A percentile compares a stretch with the other conserved stretches of the same genome.
phyloP scores from a whole-genome alignment of 169 alveolate species.

The Babesia bigemina region DNA sequence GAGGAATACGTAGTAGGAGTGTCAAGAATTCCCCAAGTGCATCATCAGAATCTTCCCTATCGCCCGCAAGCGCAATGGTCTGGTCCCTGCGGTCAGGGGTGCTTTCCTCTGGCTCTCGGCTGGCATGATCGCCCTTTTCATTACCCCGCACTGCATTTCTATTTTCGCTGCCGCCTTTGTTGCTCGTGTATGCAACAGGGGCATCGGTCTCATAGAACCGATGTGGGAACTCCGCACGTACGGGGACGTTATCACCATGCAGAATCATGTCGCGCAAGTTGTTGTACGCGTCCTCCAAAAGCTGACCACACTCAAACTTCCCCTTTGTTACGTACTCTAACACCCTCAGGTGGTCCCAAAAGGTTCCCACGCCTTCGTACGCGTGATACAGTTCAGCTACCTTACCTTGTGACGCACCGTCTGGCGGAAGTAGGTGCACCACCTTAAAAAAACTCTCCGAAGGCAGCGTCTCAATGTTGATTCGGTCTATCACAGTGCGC shows the following conservation, averaged over 20 bases:
- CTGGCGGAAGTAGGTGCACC: conserved; percentile 28
- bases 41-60: not conserved
- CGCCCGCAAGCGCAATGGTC: too few species aligned
- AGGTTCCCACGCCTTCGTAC: not conserved
- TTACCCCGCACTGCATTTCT: too few species aligned
- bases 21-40: not conserved
- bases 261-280: not conserved
- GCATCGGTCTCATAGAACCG: too few species aligned
- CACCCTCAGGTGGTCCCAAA: conserved; percentile 23
- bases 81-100: too few species aligned
- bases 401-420: conserved; percentile 8
- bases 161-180: too few species aligned
- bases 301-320: not conserved
- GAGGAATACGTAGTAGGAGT: conserved; percentile 11
- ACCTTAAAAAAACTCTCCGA: conserved; percentile 17
- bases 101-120: too few species aligned
- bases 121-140: too few species aligned
- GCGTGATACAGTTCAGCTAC: not conserved
- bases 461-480: not conserved
- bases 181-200: too few species aligned
- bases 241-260: not conserved
- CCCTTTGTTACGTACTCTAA: conserved; percentile 34
- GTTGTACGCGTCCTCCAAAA: conserved; percentile 2
- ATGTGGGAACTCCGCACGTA: too few species aligned
- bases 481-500: not conserved